These are phyloP conservation scores for Jamesozyma gamospora DNA, from an alignment of 805 yeast genomes.

Conservation along the genomic window DNA sequence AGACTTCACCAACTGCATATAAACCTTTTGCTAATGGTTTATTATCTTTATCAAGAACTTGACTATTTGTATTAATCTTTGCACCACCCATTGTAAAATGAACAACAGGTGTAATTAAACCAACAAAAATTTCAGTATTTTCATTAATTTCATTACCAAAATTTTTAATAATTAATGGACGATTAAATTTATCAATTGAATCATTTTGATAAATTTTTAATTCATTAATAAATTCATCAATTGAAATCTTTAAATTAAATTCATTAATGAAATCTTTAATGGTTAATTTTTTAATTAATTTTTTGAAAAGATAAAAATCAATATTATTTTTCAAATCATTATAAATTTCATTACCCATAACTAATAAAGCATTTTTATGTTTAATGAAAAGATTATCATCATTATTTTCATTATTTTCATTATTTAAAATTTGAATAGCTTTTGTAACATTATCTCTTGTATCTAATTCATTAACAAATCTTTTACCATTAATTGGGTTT, in stretches of 20 bases:
- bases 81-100: slow-evolving; percentile 67
- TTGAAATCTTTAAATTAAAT: slow-evolving; percentile 15
- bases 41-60: slow-evolving; percentile 31
- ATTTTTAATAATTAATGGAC: slow-evolving; percentile 28
- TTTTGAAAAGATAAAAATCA: slow-evolving; percentile 39
- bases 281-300: slow-evolving; percentile 26
- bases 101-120: slow-evolving; percentile 49
- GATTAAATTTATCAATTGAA: slow-evolving; percentile 28
- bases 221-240: slow-evolving; percentile 18
- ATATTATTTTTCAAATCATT: slow-evolving; percentile 38
- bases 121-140: slow-evolving; percentile 33
- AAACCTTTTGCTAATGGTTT: slow-evolving; percentile 34
- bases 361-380: slow-evolving; percentile 27
- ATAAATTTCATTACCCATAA: slow-evolving; percentile 38
- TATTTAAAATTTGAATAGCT: slow-evolving; percentile 30
- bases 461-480: slow-evolving; percentile 45
- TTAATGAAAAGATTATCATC: neutral
- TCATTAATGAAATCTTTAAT: slow-evolving; percentile 25
- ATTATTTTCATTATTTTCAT: slow-evolving; percentile 7
- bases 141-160: slow-evolving; percentile 22
- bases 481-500: slow-evolving; percentile 34
- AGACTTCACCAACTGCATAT: slow-evolving; percentile 57
- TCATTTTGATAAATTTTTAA: slow-evolving; percentile 17
- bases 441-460: slow-evolving; percentile 46
- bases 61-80: slow-evolving; percentile 39